Base-by-base conservation (phyloP, 148 eudicot species). In the Pharnaceum exiguum region DNA sequence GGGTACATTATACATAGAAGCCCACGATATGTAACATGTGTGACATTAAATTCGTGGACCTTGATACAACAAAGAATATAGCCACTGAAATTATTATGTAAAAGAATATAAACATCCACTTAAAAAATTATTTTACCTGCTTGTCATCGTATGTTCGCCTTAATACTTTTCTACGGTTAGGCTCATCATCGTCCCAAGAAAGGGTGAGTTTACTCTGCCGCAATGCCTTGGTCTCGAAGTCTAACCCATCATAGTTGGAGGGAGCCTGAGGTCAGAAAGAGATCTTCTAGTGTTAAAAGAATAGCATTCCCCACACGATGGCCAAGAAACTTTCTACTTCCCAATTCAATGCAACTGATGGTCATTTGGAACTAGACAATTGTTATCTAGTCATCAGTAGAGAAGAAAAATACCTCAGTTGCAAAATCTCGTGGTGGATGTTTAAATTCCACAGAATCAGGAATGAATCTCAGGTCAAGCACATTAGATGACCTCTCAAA, bases 131-230 rank as follows among this genome's bases (percentile, higher is more conserved):
- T 44, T 35, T 19, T 18, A 88, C 96, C 95, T 93, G 84, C 21
- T 85, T 82, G 11, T 72, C 79, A 47, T 68, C 75, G 53, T 83
- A 79, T 64, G 79, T 83, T 42, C 95, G 76, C 69, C 81, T 86
- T 68, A 93, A 72, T 40, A 72, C 72, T 78, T 72, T 88, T 11
- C 50, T 59, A 31, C 96, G 94, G 45, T 86, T 89, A 33, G 96
- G 99, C 57, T 89, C 99, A 75, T 89, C 95, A 25, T 89, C 95
- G 75, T 93, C 99, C 99, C 99, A 89, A 13, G 95, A 83, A 55
- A 83, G 84, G 17, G 57, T 48, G 52, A 83, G 63, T 46, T 88
- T 81, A 71, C 87, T 88, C 25, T 77, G 90, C 71, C 89, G 99
- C 75, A 93, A 60, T 51, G 95, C 96, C 38, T 80, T 77, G 25